These are phyloP conservation scores for Penicillium rolfsii DNA, from an alignment of 2,329 filamentous ascomycete species.

Conservation along the genomic window DNA sequence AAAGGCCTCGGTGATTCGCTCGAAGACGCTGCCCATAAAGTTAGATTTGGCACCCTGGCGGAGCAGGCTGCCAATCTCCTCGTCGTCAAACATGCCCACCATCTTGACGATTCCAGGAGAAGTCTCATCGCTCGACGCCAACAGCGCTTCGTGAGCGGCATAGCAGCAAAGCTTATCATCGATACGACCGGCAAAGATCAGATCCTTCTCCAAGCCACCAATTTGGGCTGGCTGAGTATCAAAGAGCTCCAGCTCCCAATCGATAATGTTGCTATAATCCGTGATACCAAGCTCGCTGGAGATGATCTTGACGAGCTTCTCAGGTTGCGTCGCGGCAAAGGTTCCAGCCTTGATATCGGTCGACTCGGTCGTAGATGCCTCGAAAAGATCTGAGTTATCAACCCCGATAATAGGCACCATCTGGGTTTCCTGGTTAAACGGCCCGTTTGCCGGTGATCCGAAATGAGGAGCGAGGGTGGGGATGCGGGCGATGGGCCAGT, in stretches of 20 bases:
- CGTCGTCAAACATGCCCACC: slow-evolving; percentile 93
- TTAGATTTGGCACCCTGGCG: slow-evolving; percentile 89
- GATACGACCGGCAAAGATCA: slow-evolving; percentile 93
- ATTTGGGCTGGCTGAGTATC: slow-evolving; percentile 84
- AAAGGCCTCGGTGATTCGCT: slow-evolving; percentile 73
- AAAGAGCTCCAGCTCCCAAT: slow-evolving; percentile 97
- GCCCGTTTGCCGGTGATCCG: slow-evolving; percentile 67
- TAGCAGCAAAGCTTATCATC: slow-evolving; percentile 98
- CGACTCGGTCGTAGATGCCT: slow-evolving; percentile 37
- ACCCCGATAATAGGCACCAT: slow-evolving; percentile 93
- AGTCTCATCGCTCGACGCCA: slow-evolving; percentile 63
- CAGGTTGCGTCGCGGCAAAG: slow-evolving; percentile 83
- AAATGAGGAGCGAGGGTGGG: slow-evolving; percentile 95
- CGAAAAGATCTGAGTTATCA: slow-evolving; percentile 66
- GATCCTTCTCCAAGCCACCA: slow-evolving; percentile 84
- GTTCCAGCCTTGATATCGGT: slow-evolving; percentile 57
- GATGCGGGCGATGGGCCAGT: slow-evolving; percentile 91
- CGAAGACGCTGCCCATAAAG: slow-evolving; percentile 79
- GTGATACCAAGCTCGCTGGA: slow-evolving; percentile 73
- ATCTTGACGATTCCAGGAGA: slow-evolving; percentile 74
- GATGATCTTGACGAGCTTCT: slow-evolving; percentile 81
- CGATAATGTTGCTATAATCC: slow-evolving; percentile 75
- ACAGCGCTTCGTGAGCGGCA: slow-evolving; percentile 81
- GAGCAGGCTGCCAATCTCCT: slow-evolving; percentile 90
- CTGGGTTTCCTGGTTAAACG: slow-evolving; percentile 86